These are phyloP conservation scores for Paraphaeosphaeria minitans DNA, from an alignment of 2,329 filamentous ascomycete genomes.

Conservation along the genomic window DNA sequence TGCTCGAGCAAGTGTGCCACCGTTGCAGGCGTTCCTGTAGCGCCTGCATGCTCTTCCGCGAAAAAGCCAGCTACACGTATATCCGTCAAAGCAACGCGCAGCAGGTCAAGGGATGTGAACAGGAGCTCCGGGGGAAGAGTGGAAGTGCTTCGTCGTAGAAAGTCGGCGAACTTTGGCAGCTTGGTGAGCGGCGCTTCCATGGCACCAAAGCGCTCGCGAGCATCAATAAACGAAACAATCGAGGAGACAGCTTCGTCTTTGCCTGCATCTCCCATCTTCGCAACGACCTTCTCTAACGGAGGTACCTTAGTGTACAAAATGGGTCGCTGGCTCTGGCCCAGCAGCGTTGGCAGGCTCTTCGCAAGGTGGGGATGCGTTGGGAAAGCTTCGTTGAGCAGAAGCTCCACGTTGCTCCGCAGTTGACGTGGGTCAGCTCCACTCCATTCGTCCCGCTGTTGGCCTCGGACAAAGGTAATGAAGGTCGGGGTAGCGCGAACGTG, in stretches of 20 bases:
- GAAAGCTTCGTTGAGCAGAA: slow-evolving; percentile 75
- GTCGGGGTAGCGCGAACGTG: slow-evolving; percentile 79
- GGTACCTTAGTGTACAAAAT: slow-evolving; percentile 79
- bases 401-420: slow-evolving; percentile 72
- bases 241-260: slow-evolving; percentile 64
- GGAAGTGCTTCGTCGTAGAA: slow-evolving; percentile 62
- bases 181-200: slow-evolving; percentile 73
- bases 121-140: slow-evolving; percentile 67
- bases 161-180: slow-evolving; percentile 66
- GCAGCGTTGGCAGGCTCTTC: slow-evolving; percentile 72
- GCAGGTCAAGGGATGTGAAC: slow-evolving; percentile 85
- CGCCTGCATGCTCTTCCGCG: slow-evolving; percentile 68
- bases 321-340: slow-evolving; percentile 67
- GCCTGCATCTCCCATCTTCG: slow-evolving; percentile 73
- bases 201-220: slow-evolving; percentile 61
- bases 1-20: slow-evolving; percentile 63
- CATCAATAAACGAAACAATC: slow-evolving; percentile 73
- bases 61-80: slow-evolving; percentile 80
- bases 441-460: slow-evolving; percentile 80
- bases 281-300: slow-evolving; percentile 78
- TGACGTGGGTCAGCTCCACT: slow-evolving; percentile 72
- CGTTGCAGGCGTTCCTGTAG: slow-evolving; percentile 55
- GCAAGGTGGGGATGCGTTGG: slow-evolving; percentile 76
- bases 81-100: slow-evolving; percentile 78
- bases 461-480: slow-evolving; percentile 82